Evolutionary conservation across 2,329 filamentous ascomycete genomes (phyloP), one percentile per base, ranked within the genome.

Genomic region (Arthroderma sp.): DNA sequence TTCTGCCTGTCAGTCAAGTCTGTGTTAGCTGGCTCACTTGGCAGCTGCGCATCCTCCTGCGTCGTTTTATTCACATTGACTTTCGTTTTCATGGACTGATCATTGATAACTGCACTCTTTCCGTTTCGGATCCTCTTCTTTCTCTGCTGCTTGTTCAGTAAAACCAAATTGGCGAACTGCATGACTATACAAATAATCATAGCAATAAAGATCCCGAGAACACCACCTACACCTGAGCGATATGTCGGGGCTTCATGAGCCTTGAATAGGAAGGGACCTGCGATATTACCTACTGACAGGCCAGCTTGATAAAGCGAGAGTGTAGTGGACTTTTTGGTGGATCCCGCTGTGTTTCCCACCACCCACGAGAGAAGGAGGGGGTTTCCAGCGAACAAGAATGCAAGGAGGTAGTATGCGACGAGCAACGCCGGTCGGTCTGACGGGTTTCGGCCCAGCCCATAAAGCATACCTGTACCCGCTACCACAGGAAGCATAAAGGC

Each of bases 331-430:
- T 80, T 80, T 61, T 84, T 83, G 2, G 79, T 82, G 10, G 72
- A 75, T 5, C 80, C 81, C 0, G 70, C 80, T 0, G 78, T 82
- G 57, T 84, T 84, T 5, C 73, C 77, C 4, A 83, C 71, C 46
- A 83, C 78, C 80, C 80, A 85, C 0, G 75, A 72, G 0, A 83
- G 74, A 28, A 82, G 73, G 6, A 84, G 64, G 0, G 79, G 79
- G 52, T 80, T 82, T 1, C 73, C 75, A 1, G 77, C 77, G 49
- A 78, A 83, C 6, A 83, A 63, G 57, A 82, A 83, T 0, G 77
- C 74, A 0, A 82, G 68, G 1, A 83, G 65, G 52, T 83, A 83
- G 58, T 82, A 83, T 0, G 73, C 78, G 0, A 68, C 71, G 2
- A 83, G 65, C 2, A 81, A 55, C 0, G 68, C 61, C 0, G 69